Conservation (phyloP, 1,139 yeast genomes). For the Yamadazyma triangularis region DNA sequence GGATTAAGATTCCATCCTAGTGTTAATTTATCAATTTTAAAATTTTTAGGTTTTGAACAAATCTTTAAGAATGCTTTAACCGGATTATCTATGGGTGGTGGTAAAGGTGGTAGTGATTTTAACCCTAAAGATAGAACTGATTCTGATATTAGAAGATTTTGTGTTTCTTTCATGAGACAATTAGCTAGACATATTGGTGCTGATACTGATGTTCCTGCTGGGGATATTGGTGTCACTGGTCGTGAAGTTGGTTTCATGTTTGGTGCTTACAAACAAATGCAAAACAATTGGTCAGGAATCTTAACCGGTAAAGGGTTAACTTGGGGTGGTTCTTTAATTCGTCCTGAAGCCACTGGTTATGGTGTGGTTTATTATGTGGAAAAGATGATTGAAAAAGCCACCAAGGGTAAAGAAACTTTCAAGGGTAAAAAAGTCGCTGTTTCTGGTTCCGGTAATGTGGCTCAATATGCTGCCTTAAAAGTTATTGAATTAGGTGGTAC, state of each 20-base stretch:
- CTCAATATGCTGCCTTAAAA: constrained; percentile 97
- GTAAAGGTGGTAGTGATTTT: constrained; percentile 98
- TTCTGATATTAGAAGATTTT: constrained; percentile 93
- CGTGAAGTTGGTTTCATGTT: constrained; percentile 81
- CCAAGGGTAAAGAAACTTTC: constrained; percentile 83
- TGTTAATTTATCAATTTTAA: constrained; percentile 89
- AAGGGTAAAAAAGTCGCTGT: constrained; percentile 92
- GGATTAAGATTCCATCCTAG: constrained; percentile 98
- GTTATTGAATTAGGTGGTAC: constrained; percentile 95
- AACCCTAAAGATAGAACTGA: constrained; percentile 95
- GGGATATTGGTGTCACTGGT: constrained; percentile 96
- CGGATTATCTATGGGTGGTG: constrained; percentile 98
- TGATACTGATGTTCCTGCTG: constrained; percentile 95
- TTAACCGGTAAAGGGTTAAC: constrained; percentile 95
- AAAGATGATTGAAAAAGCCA: constrained; percentile 94
- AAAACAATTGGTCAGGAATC: constrained; percentile 94
- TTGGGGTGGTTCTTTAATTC: constrained; percentile 99
- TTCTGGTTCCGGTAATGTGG: constrained; percentile 98
- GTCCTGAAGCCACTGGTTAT: constrained; percentile 99
- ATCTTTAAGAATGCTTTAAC: constrained; percentile 97
- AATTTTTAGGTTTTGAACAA: constrained; percentile 97
- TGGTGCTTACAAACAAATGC: constrained; percentile 93
- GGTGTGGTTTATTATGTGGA: constrained; percentile 96
- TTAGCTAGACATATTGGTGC: constrained; percentile 94
- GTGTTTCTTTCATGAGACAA: constrained; percentile 93